Evolutionary conservation across 1,284 basidiomycete species (phyloP).

Genomic region (Ceratobasidium sp.): DNA sequence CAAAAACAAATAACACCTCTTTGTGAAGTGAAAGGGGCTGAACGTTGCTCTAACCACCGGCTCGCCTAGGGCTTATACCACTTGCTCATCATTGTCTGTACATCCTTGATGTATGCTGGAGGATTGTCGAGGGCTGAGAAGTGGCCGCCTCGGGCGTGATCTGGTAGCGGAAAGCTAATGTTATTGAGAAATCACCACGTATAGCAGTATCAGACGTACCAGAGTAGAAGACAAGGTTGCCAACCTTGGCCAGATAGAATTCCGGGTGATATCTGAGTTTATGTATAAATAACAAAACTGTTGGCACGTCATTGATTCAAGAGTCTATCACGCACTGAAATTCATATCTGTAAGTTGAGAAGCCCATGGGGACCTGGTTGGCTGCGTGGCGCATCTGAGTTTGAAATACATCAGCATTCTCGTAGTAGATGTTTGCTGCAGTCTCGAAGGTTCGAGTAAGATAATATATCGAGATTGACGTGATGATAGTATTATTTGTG

Average conservation of each 20-base stretch:
- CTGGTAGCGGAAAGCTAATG: not conserved
- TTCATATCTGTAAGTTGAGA: conserved; percentile 28
- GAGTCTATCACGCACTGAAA: conserved; percentile 4
- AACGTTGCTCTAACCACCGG: too few relatives aligned
- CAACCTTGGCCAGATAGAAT: conserved; percentile 12
- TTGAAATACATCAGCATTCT: conserved; percentile 31
- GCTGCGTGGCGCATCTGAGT: conserved; percentile 13
- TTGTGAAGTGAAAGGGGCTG: too few relatives aligned
- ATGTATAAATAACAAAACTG: not conserved
- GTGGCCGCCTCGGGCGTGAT: conserved; percentile 3
- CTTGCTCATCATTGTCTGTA: too few relatives aligned
- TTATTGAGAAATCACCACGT: not conserved
- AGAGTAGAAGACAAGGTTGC: conserved; percentile 16
- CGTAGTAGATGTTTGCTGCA: conserved; percentile 37
- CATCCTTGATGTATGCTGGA: conserved; percentile 5
- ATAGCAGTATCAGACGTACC: not conserved
- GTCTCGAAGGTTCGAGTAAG: conserved; percentile 43
- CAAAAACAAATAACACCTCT: too few relatives aligned
- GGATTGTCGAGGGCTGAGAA: conserved; percentile 30
- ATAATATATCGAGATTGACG: conserved; percentile 43
- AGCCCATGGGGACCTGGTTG: conserved; percentile 41
- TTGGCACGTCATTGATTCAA: not conserved
- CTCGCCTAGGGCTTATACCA: too few relatives aligned
- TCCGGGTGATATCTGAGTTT: not conserved
- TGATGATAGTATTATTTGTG: conserved; percentile 38